Base-by-base conservation (phyloP, 768 basidiomycete species). In the Hebeloma cylindrosporum region DNA sequence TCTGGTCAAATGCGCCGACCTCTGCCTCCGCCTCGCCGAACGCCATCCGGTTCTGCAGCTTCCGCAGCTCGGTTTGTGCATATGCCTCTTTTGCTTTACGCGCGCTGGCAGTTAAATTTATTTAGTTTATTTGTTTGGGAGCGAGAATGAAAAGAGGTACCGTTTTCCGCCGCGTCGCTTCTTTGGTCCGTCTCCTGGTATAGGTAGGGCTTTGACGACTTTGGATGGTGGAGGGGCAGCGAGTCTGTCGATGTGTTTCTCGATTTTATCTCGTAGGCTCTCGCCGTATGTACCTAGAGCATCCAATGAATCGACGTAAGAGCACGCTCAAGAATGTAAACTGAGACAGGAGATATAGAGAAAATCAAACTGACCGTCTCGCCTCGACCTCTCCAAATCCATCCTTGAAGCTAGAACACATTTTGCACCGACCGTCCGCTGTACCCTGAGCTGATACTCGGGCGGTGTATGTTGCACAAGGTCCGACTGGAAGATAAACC, bases 21-120 rank as follows among this genome's bases (percentile, higher is more conserved):
- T 99, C 96, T 59, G 94, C 86, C 60, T 98, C 96, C 1, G 85
- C 87, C 65, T 95, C 85, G 30, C 95, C 96, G 57, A 99, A 98
- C 43, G 74, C 82, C 88, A 98, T 88, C 35, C 96, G 82, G 64
- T 99, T 99, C 69, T 98, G 95, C 51, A 96, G 73, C 67, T 98
- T 98, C 51, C 93, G 84, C 33, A 99, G 73, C 62, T 99, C 96
- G 2, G 96, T 98, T 66, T 93, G 89, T 4, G 93, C 93, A 59
- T 94, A 94, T 1, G 93, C 93, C 66, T 98, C 96, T 62, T 99
- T 99, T n/a, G 93, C 89, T 62, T 97, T 95, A 34, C 96, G 83
- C 1, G 95, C 96, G 6, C 94, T 96, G 52, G 5, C 41, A 10
- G 22, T 31, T 6, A 17, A 20, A n/a, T n/a, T n/a, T n/a, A n/a